These are phyloP conservation scores for Aspergillus pseudoterreus DNA, from an alignment of 2,329 filamentous ascomycete genomes.

Conservation along the genomic window DNA sequence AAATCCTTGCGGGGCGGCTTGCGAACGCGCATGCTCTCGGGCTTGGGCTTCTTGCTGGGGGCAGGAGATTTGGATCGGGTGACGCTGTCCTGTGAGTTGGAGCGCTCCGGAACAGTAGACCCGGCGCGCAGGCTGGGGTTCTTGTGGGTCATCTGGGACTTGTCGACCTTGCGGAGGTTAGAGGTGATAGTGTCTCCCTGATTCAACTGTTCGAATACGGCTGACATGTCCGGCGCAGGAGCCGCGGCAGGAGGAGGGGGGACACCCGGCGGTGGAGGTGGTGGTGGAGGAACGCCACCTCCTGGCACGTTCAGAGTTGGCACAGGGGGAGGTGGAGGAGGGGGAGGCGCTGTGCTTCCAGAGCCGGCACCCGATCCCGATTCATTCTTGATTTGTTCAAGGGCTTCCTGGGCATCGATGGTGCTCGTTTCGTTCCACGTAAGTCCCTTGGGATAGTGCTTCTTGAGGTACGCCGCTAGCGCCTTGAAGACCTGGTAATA, in stretches of 20 bases:
- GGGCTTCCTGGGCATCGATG: constrained; percentile 66
- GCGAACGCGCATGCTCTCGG: constrained; percentile 78
- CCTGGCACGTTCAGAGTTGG: constrained; percentile 48
- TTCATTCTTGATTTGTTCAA: constrained; percentile 52
- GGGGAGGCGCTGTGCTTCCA: constrained; percentile 39
- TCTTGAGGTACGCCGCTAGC: constrained; percentile 77
- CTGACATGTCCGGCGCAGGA: constrained; percentile 64
- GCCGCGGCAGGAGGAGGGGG: constrained; percentile 57
- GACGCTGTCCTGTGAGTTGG: constrained; percentile 50
- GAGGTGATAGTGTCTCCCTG: constrained; percentile 84
- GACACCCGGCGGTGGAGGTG: constrained; percentile 58
- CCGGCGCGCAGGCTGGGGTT: constrained; percentile 79
- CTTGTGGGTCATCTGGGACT: constrained; percentile 97
- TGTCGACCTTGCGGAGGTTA: constrained; percentile 87
- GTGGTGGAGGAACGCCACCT: constrained; percentile 58
- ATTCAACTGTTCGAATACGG: constrained; percentile 90
- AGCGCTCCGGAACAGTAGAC: constrained; percentile 63
- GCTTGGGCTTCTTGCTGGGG: constrained; percentile 82
- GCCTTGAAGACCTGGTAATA: constrained; percentile 89
- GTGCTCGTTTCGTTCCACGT: constrained; percentile 80
- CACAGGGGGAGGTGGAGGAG: constrained; percentile 50
- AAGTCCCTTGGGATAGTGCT: constrained; percentile 74
- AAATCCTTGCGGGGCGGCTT: constrained; percentile 76
- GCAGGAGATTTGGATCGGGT: constrained; percentile 75
- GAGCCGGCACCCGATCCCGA: constrained; percentile 33